A percentile compares a stretch with the other conserved stretches of the same genome.
phyloP scores from a whole-genome alignment of 345 rosid genomes.

The Eutrema heterophyllum region DNA sequence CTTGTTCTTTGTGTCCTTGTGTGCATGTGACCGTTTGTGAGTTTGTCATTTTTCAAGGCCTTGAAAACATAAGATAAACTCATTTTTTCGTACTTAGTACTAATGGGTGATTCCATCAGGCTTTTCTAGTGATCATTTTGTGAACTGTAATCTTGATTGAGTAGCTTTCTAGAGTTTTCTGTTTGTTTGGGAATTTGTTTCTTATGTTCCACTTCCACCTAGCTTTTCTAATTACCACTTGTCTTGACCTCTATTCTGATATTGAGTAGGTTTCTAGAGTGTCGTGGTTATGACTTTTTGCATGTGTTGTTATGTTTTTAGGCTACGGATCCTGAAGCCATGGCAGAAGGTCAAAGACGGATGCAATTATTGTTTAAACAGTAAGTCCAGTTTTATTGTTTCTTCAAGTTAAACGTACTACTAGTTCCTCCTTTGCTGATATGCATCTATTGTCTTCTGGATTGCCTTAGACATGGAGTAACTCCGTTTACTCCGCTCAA shows the following conservation, averaged over 20 bases:
- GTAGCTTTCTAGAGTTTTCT: background rate
- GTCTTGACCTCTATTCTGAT: background rate
- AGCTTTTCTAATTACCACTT: background rate
- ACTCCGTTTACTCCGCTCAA: constrained; percentile 55
- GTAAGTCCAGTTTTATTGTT: constrained; percentile 24
- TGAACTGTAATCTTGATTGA: background rate
- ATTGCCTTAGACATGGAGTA: constrained; percentile 51
- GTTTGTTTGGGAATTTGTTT: background rate
- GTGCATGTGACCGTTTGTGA: background rate
- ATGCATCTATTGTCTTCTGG: background rate
- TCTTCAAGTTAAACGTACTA: background rate
- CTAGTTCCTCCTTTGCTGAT: constrained; percentile 1
- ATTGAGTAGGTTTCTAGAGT: background rate
- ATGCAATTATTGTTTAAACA: constrained; percentile 39
- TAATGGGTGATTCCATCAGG: too few relatives aligned
- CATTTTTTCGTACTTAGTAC: too few relatives aligned
- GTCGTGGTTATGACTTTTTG: background rate
- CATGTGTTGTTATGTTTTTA: constrained; percentile 12
- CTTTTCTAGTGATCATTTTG: background rate
- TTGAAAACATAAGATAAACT: too few relatives aligned
- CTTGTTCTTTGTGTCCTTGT: constrained; percentile 12
- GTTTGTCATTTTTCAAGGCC: background rate
- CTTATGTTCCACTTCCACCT: background rate
- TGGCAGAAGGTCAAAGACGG: constrained; percentile 38
- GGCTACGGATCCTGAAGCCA: constrained; percentile 39